Evolutionary conservation across 208 protist species (phyloP), one percentile per base, ranked within the genome.

Genomic region (Trichomonas tenax): DNA sequence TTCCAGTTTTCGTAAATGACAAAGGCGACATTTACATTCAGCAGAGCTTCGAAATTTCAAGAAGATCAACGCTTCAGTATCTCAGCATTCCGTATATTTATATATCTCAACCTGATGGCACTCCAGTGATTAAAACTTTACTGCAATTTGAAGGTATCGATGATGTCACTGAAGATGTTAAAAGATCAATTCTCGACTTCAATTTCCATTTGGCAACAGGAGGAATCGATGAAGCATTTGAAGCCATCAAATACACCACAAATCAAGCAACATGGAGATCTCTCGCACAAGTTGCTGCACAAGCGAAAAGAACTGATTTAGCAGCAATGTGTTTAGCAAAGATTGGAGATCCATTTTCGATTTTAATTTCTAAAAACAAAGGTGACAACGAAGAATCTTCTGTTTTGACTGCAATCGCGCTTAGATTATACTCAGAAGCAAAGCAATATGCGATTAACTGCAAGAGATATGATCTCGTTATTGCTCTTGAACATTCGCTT

Each of bases 131-230:
- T 38, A 3, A 41, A 51, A 40, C 38, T 38, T 38, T 93, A 17
- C 86, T 44, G n/a, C 86, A 93, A 51, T 93, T 93, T 51, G 86
- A 93, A 93, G 86, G 86, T 51, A 0, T 93, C 4, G 86, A 93
- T 93, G 44, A 93, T 38, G 31, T 44, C 0, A 31, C 41, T 38
- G 86, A 93, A 38, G 44, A 34, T 17, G n/a, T 41, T 10, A 93
- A 93, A 40, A 48, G 36, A 15, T 4, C 86, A 17, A 41, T 93
- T n/a, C 41, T 93, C 17, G 86, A 93, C 17, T 51, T 89, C 14
- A 89, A 89, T 44, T 93, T 51, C 44, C 8, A 93, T 93, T 93
- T 93, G 31, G 40, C 44, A 15, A 93, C 86, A 51, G 86, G 86
- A 38, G 44, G 45, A 49, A 93, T 93, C 46, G 86, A 93, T 51